Conservation (phyloP, 331 rosid species). For the Rhamnella rubrinervis region DNA sequence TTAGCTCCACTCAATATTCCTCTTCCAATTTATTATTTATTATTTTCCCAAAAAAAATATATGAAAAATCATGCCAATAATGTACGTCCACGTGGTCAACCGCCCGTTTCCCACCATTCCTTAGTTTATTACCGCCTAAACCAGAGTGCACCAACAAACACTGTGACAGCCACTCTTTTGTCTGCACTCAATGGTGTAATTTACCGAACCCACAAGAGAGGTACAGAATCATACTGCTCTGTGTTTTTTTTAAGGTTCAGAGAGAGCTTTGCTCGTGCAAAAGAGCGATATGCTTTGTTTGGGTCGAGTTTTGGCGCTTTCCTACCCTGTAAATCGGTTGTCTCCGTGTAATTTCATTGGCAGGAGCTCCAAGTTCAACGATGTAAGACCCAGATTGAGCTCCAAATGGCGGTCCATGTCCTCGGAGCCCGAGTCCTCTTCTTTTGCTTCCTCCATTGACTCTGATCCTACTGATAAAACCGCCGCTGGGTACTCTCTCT, state of each 20-base stretch:
- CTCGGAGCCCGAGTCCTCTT: constrained; percentile 56
- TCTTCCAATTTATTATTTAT: neutral
- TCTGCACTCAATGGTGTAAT: no score
- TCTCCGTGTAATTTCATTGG: constrained; percentile 14
- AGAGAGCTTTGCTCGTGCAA: neutral
- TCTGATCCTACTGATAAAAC: constrained; percentile 55
- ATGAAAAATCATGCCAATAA: constrained; percentile 10
- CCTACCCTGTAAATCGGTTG: constrained; percentile 30
- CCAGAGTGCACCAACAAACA: no score
- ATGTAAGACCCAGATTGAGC: constrained; percentile 18
- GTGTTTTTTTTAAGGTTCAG: neutral
- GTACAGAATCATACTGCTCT: neutral
- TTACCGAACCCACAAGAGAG: neutral
- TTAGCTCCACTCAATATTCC: constrained; percentile 32
- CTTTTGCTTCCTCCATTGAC: constrained; percentile 63
- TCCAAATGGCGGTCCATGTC: constrained; percentile 56
- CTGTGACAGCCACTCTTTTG: neutral
- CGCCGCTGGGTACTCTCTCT: constrained; percentile 50
- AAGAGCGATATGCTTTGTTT: constrained; percentile 42
- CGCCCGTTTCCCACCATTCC: neutral
- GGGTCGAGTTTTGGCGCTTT: constrained; percentile 43
- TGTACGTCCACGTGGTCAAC: constrained; percentile 21
- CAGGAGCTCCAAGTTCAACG: constrained; percentile 27
- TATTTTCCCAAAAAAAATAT: neutral
- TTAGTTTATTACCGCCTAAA: no score